These are phyloP conservation scores for Suillus subalutaceus DNA, from an alignment of 768 basidiomycete species.

Conservation along the genomic window DNA sequence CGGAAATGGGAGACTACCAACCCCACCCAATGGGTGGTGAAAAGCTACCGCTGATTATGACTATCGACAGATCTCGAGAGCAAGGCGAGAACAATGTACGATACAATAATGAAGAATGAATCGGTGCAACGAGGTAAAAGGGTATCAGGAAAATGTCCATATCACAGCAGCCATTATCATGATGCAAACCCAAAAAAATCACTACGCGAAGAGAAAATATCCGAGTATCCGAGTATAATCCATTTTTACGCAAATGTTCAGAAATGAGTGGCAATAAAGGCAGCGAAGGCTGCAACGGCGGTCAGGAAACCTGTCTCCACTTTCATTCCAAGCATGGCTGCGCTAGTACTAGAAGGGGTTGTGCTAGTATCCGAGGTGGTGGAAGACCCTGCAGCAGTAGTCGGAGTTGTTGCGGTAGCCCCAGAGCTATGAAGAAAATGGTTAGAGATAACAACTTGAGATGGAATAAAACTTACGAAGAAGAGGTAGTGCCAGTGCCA, in stretches of 20 bases:
- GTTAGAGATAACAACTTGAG: not conserved
- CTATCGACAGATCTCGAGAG: not conserved
- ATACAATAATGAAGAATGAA: constrained; percentile 2
- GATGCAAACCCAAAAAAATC: constrained; percentile 4
- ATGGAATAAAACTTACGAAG: constrained; percentile 19
- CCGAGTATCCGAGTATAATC: not conserved
- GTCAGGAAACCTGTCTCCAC: constrained; percentile 36
- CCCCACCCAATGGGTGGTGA: not conserved
- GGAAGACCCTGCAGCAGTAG: constrained; percentile 36
- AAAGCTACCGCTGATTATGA: not conserved
- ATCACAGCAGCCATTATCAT: constrained; percentile 11
- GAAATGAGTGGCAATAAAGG: constrained; percentile 28
- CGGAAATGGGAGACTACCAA: not conserved
- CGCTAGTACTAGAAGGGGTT: constrained; percentile 32
- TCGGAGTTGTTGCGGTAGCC: constrained; percentile 5
- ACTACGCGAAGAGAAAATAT: not conserved
- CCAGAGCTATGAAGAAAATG: constrained; percentile 15
- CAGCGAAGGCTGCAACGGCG: constrained; percentile 39
- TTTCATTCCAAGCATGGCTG: constrained; percentile 32
- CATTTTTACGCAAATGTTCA: constrained; percentile 15
- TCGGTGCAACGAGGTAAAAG: not conserved
- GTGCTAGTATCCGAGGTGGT: constrained; percentile 29
- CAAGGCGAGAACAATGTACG: not conserved
- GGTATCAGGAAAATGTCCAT: constrained; percentile 3
- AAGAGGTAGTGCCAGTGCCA: constrained; percentile 15